Percentiles rank a stretch among this genome's conserved stretches.
These are phyloP conservation scores for Rhodomyrtus tomentosa DNA, from an alignment of 345 rosid genomes.

Conservation along the genomic window DNA sequence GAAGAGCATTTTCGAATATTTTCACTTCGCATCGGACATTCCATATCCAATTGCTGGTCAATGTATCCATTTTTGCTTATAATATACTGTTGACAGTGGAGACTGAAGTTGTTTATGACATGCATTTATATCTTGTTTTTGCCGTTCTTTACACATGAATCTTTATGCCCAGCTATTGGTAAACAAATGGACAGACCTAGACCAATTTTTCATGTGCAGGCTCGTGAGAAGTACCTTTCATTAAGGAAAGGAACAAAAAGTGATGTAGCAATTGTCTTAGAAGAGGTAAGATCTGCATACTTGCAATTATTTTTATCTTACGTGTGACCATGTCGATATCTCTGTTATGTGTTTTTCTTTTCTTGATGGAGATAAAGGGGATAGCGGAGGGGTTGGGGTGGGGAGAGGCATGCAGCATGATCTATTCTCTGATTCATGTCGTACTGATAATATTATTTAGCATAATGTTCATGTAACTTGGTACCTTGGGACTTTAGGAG, in stretches of 20 bases:
- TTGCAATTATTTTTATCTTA: neutral
- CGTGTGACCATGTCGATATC: neutral
- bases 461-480: neutral
- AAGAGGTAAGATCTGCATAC: constrained; percentile 47
- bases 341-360: neutral
- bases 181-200: neutral
- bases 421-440: neutral
- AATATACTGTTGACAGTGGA: neutral
- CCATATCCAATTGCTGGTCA: neutral
- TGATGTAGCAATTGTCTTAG: constrained; percentile 59
- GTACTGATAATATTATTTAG: neutral
- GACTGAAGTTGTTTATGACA: neutral
- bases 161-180: neutral
- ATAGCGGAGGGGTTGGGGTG: neutral
- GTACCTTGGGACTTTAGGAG: constrained; percentile 34
- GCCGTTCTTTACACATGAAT: neutral
- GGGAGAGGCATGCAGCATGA: neutral
- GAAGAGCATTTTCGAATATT: neutral
- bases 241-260: constrained; percentile 82
- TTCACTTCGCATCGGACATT: neutral
- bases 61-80: neutral
- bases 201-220: constrained; percentile 22
- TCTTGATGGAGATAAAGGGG: neutral
- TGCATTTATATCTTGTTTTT: neutral
- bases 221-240: constrained; percentile 94